Base-by-base conservation (phyloP, 23 red algal genomes). In the Gracilaria domingensis region DNA sequence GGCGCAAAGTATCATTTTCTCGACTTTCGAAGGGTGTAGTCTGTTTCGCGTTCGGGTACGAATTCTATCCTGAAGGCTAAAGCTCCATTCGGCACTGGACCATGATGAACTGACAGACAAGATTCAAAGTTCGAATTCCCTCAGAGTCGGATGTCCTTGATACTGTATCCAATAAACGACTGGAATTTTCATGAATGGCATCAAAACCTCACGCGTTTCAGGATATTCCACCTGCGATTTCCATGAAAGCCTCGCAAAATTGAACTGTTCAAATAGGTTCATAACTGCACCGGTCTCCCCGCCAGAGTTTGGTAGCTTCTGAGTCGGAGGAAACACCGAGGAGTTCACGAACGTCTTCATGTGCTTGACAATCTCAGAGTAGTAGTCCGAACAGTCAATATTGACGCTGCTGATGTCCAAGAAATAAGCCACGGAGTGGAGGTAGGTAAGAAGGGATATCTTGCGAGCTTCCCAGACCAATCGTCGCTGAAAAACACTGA, bases 1-100 rank as follows among this genome's bases (percentile, higher is more conserved):
- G n/a, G 60, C 60, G 7, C 60, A 66, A 33, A 66, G 24, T 9
- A 66, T n/a, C 60, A 66, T 66, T 33, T 66, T n/a, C 29, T 66
- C 24, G 60, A 66, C 8, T 23, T 66, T 66, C 29, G 11, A 9
- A 29, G 60, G 60, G 9, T 66, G 60, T 29, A 66, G 21, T 8
- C 60, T 24, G 60, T 66, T 66, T 24, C 60, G 21, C 7, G 24
- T 33, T 24, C 12, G 29, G 29, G 60, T n/a, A n/a, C n/a, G n/a
- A n/a, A n/a, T n/a, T n/a, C n/a, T n/a, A n/a, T n/a, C n/a, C n/a
- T n/a, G n/a, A 16, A 14, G 29, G 60, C 60, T 66, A 33, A 66
- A 14, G 60, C 60, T 66, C 8, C 60, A 9, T 33, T n/a, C 21
- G 8, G 24, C 60, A 66, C 12, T 16, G 8, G 60, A 66, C 7